These are phyloP conservation scores for Epichloe uncinata DNA, from an alignment of 2,329 filamentous ascomycete genomes.

Conservation along the genomic window DNA sequence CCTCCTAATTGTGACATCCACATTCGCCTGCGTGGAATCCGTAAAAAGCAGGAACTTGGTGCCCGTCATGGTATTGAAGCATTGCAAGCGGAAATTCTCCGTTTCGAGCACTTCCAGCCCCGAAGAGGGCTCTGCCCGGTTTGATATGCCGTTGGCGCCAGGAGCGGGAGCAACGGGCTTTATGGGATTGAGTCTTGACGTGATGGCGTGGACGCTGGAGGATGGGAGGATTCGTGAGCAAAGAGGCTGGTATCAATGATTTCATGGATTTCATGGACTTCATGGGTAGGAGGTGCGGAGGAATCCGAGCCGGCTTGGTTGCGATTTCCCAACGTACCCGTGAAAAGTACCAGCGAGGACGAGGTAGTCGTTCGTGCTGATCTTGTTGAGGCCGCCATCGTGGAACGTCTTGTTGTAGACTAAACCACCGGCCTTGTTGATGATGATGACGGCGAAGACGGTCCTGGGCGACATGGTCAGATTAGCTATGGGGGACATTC, in stretches of 20 bases:
- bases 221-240: slow-evolving; percentile 6
- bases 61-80: slow-evolving; percentile 88
- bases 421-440: slow-evolving; percentile 95
- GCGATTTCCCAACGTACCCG: slow-evolving; percentile 41
- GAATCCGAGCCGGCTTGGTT: too few relatives aligned
- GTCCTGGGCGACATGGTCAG: slow-evolving; percentile 44
- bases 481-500: neutral
- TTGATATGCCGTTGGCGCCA: slow-evolving; percentile 24
- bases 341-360: slow-evolving; percentile 96
- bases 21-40: slow-evolving; percentile 73
- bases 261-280: too few relatives aligned
- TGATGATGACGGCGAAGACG: slow-evolving; percentile 88
- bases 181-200: slow-evolving; percentile 46
- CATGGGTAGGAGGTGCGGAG: too few relatives aligned
- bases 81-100: slow-evolving; percentile 88
- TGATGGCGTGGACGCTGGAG: slow-evolving; percentile 54
- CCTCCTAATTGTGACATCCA: slow-evolving; percentile 68
- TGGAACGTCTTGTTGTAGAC: slow-evolving; percentile 95
- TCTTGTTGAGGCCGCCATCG: slow-evolving; percentile 68
- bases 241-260: neutral
- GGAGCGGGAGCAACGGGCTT: slow-evolving; percentile 24
- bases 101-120: slow-evolving; percentile 90
- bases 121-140: slow-evolving; percentile 50
- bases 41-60: slow-evolving; percentile 95
- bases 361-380: slow-evolving; percentile 91